These are phyloP conservation scores for Pelargonium citronellum DNA, from an alignment of 441 rosid genomes.

Conservation along the genomic window DNA sequence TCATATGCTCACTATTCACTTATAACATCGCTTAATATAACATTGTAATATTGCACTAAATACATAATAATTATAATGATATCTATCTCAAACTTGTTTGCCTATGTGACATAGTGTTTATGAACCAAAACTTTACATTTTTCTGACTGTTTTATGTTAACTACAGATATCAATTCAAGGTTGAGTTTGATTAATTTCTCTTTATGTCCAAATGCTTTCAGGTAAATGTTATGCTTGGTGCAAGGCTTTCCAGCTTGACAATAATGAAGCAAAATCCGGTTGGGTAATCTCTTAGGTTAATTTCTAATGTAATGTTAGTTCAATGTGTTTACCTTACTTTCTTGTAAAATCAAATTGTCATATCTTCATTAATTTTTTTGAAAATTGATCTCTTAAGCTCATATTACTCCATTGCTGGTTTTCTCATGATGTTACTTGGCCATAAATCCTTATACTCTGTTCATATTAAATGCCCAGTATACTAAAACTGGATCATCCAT, in stretches of 20 bases:
- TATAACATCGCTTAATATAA: background rate
- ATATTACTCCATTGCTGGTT: background rate
- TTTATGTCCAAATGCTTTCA: conserved; percentile 21
- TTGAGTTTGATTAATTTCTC: background rate
- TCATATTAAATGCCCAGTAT: background rate
- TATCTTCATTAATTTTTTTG: conserved; percentile 5
- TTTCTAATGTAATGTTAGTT: conserved; percentile 21
- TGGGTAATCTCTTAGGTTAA: conserved; percentile 53
- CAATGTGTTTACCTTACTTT: conserved; percentile 3
- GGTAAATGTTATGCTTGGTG: conserved; percentile 56
- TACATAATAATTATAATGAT: background rate
- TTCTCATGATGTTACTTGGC: background rate
- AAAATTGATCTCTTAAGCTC: background rate
- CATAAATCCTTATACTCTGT: background rate
- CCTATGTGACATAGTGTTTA: background rate
- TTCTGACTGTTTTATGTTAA: background rate
- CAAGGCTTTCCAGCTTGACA: conserved; percentile 78
- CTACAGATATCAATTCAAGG: background rate
- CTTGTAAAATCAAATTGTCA: background rate
- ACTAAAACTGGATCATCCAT: background rate
- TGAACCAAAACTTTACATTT: background rate
- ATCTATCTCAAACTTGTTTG: background rate
- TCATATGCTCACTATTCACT: background rate
- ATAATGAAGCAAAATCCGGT: conserved; percentile 59
- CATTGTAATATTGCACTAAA: background rate